These are phyloP conservation scores for Psilocybe sp. DNA, from an alignment of 768 basidiomycete species.

Conservation along the genomic window DNA sequence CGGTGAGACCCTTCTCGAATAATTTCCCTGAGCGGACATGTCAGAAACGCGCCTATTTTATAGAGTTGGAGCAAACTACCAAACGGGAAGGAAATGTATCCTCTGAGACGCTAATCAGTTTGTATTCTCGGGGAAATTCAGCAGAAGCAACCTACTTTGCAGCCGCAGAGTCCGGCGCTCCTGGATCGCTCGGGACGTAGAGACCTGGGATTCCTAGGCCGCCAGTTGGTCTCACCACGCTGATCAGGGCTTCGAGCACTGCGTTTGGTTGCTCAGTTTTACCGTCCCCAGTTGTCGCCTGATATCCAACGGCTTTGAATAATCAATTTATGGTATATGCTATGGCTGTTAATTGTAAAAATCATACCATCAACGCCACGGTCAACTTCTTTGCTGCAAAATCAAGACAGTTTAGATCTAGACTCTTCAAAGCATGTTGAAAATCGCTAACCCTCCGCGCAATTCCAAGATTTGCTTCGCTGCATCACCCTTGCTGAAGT, in stretches of 20 bases:
- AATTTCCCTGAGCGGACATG: conserved; percentile 29
- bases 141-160: conserved; percentile 35
- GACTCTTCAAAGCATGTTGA: neutral
- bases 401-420: too few relatives aligned
- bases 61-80: conserved; percentile 20
- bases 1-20: conserved; percentile 53
- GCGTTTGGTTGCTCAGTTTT: conserved; percentile 57
- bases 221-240: conserved; percentile 51
- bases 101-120: conserved; percentile 21
- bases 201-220: conserved; percentile 58
- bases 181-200: conserved; percentile 56
- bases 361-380: conserved; percentile 44
- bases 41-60: neutral
- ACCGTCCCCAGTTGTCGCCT: conserved; percentile 50
- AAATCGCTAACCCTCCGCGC: conserved; percentile 36
- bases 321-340: neutral
- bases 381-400: conserved; percentile 41
- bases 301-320: conserved; percentile 47
- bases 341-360: neutral
- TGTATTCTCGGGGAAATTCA: neutral
- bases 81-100: conserved; percentile 52
- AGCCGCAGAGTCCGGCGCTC: conserved; percentile 49
- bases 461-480: conserved; percentile 44
- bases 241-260: conserved; percentile 48
- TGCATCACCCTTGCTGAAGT: conserved; percentile 45